A percentile compares a stretch with the other conserved stretches of the same genome.
phyloP scores from a whole-genome alignment of 768 basidiomycete species.

The Mycena maculata region DNA sequence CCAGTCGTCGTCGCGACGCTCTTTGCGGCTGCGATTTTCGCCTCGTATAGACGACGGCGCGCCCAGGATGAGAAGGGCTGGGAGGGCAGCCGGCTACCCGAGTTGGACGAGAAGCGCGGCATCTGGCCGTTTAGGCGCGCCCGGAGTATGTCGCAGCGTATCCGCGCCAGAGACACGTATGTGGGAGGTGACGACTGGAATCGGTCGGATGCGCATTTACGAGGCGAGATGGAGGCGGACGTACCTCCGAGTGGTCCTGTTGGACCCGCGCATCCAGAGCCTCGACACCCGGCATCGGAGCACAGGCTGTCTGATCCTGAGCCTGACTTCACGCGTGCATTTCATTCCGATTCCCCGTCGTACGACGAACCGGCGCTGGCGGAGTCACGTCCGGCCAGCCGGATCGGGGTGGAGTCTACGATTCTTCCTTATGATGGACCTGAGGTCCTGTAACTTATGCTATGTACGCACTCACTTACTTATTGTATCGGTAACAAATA shows the following conservation, averaged over 20 bases:
- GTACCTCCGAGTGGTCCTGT: background rate
- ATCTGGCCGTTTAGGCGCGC: conserved; percentile 1
- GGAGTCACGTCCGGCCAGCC: conserved; percentile 19
- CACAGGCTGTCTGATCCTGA: background rate
- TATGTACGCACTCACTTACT: background rate
- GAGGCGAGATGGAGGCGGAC: background rate
- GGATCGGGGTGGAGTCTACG: background rate
- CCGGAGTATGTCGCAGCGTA: background rate
- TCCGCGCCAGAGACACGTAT: background rate
- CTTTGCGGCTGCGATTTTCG: background rate
- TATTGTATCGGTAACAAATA: background rate
- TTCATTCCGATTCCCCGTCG: conserved; percentile 10
- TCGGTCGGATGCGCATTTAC: conserved; percentile 19
- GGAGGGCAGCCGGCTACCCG: conserved; percentile 22
- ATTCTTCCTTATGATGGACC: background rate
- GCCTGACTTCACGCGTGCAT: background rate
- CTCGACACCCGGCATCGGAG: background rate
- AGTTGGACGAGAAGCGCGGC: background rate
- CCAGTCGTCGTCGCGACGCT: background rate
- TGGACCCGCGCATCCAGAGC: background rate
- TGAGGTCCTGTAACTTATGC: background rate
- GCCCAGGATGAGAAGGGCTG: conserved; percentile 2
- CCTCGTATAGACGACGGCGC: background rate
- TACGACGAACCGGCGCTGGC: conserved; percentile 23
- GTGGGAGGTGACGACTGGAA: conserved; percentile 15